Evolutionary conservation across 208 protist species (phyloP), one percentile per base, ranked within the genome.

Genomic region (Leishmania mexicana): DNA sequence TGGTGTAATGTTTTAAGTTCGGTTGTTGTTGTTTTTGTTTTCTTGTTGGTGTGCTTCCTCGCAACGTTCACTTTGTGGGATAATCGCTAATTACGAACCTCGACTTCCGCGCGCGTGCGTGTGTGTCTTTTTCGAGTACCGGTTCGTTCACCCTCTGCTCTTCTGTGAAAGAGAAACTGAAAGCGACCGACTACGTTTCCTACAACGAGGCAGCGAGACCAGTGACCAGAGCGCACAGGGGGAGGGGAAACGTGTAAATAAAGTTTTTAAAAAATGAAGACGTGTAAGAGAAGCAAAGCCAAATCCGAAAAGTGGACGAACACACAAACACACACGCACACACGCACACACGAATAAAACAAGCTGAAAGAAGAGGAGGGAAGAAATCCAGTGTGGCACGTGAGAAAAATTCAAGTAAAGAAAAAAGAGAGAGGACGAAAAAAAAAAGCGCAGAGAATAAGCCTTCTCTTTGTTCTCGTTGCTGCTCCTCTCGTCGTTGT

Each of bases 181-280:
- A 28, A 60, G 1, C 17, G 54, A n/a, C 7, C 21, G 24, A 60
- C 0, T 17, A 53, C 19, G 71, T 6, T 79, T 21, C 13, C 45
- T 28, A 77, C 47, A 1, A 58, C 53, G n/a, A 47, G 8, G 40
- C 24, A 76, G 28, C 13, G 24, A 76, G 4, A 49, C 1, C 28
- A 71, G 64, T 10, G 15, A 21, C 24, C 7, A 79, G 24, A 75
- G 3, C 6, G 15, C 5, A 11, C n/a, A 19, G 35, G 4, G 53
- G 7, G 38, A 45, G 35, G 62, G 11, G 0, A 10, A 49, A 82
- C n/a, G 38, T 31, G 42, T 4, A 53, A 8, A 83, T 11, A 70
- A 47, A 65, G 31, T 35, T 38, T 70, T 15, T 8, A 65, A 83
- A 77, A 68, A 80, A 80, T 47, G 21, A 83, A 80, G n/a, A 19